A percentile compares a stretch with the other conserved stretches of the same genome.
Conservation (phyloP, 768 basidiomycete species). For the Hygrophoropsis aurantiaca region DNA sequence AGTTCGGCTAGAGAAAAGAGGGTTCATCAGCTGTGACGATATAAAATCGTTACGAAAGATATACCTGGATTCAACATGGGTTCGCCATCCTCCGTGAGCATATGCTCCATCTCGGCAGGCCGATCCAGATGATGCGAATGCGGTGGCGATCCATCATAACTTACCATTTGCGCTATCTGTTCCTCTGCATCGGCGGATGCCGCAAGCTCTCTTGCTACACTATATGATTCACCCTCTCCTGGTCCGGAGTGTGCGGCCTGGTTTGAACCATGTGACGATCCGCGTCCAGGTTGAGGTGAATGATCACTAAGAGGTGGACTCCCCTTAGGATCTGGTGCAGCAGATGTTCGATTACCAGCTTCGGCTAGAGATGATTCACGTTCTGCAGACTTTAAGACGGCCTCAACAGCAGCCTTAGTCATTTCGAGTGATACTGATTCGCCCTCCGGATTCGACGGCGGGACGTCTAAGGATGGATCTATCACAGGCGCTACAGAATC, state of each 20-base stretch:
- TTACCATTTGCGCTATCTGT: background rate
- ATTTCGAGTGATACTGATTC: slow-evolving; percentile 18
- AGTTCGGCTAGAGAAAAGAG: slow-evolving; percentile 46
- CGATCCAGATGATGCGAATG: slow-evolving; percentile 25
- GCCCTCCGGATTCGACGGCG: slow-evolving; percentile 16
- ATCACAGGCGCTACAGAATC: slow-evolving; percentile 27
- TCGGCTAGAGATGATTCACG: slow-evolving; percentile 21
- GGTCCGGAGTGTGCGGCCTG: background rate
- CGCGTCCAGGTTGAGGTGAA: too few relatives aligned
- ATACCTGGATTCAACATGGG: slow-evolving; percentile 69
- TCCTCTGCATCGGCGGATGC: background rate
- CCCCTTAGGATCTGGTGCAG: slow-evolving; percentile 4
- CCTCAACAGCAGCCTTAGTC: slow-evolving; percentile 31
- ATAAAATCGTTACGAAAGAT: background rate
- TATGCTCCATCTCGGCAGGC: slow-evolving; percentile 49
- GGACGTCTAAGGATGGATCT: slow-evolving; percentile 36
- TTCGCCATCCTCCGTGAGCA: slow-evolving; percentile 63
- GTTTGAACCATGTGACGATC: slow-evolving; percentile 6
- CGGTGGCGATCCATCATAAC: slow-evolving; percentile 20
- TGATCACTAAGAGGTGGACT: too few relatives aligned
- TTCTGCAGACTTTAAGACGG: slow-evolving; percentile 34
- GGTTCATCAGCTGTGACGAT: slow-evolving; percentile 3
- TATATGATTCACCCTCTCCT: slow-evolving; percentile 3
- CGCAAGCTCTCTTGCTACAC: background rate
- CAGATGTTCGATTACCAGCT: slow-evolving; percentile 5